Base-by-base conservation (phyloP, 306 rosid genomes). In the Cucurbita argyrosperma region DNA sequence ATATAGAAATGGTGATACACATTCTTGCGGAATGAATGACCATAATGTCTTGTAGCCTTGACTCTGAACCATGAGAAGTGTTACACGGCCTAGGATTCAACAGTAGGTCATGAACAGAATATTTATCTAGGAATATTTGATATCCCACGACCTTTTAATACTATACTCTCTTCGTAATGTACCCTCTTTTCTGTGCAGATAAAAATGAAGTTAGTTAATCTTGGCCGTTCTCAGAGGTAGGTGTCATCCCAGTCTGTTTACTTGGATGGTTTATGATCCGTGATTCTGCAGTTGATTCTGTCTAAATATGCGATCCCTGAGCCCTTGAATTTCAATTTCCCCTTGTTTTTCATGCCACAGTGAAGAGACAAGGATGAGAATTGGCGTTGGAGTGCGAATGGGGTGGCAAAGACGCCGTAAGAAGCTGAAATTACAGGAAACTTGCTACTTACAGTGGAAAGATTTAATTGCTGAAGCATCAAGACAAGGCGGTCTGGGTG, bases 151-250 rank as follows among this genome's bases (percentile, higher is more conserved):
- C 52, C 35, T 65, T 37, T 9, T 58, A 5, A 72, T 38, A 26
- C 64, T 26, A 8, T 30, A n/a, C 35, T 51, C 74, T 5, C 30
- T 5, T 69, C 26, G 8, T 70, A 70, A 70, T 35, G 26, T 70
- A 30, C 50, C 43, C 9, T 70, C 18, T 80, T 79, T 76, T 52
- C 39, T 50, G 63, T 81, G 85, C 96, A 94, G 99, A 88, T 94
- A 75, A 94, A 83, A 84, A 88, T 89, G 91, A 94, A 94, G 89
- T 85, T 94, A 79, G 56, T 51, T 71, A 91, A 83, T 68, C 86
- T 84, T 9, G 99, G 99, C 75, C 99, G 88, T 87, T 85, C 96
- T 72, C 99, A 94, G 80, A 89, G 89, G 99, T 89, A 72, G 75
- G 91, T 79, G 71, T 76, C 78, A 26, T 64, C 6, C 63, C 73